Evolutionary conservation across 768 basidiomycete species (phyloP).

Genomic region (Pleurotus cornucopiae): DNA sequence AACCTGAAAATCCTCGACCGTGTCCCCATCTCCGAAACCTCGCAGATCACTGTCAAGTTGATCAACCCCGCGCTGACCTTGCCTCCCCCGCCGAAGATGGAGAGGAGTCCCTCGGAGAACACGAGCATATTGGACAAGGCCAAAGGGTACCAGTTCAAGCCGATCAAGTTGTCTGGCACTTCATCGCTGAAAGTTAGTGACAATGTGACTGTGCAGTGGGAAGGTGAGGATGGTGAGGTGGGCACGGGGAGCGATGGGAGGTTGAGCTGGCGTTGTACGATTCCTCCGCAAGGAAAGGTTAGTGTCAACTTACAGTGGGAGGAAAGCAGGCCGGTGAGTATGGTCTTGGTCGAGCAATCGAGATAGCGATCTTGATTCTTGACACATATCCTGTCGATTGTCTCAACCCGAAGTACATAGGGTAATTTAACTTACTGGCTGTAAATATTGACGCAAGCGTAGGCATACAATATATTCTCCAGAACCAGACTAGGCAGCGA

Average conservation of each 20-base stretch:
- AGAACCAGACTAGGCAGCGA: too few species aligned
- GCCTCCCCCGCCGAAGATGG: constrained; percentile 9
- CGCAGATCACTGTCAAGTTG: constrained; percentile 18
- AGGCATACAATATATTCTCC: too few species aligned
- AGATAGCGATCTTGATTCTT: too few species aligned
- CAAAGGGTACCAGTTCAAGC: too few species aligned
- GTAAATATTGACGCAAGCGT: too few species aligned
- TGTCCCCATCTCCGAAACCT: background rate
- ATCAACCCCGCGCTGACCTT: constrained; percentile 36
- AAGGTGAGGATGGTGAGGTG: background rate
- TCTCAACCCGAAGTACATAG: too few species aligned
- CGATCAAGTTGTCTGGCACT: background rate
- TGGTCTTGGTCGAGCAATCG: too few species aligned
- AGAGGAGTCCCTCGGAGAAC: too few species aligned
- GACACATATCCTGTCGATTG: too few species aligned
- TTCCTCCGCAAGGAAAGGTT: background rate
- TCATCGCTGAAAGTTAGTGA: background rate
- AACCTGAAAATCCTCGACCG: constrained; percentile 5
- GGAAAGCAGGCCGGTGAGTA: background rate
- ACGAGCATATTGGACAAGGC: too few species aligned
- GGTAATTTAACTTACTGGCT: too few species aligned
- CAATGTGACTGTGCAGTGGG: background rate
- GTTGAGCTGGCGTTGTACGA: background rate
- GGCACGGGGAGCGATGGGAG: background rate
- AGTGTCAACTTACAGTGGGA: background rate